phyloP scores from a whole-genome alignment of 768 basidiomycete species.

The Boletus vermiculosoides region DNA sequence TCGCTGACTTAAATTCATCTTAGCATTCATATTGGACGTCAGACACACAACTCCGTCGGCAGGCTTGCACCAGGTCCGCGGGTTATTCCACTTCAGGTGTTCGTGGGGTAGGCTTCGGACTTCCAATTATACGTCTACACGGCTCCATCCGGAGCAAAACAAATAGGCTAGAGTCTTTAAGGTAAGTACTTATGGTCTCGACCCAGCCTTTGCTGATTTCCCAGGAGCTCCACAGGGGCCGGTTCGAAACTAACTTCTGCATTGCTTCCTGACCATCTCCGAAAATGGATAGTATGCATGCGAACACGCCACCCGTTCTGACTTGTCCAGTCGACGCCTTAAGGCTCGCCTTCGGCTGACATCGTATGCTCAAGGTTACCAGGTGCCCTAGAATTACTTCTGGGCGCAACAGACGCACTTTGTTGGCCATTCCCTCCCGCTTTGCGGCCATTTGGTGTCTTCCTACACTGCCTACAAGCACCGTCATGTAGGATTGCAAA shows the following conservation, averaged over 20 bases:
- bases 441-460: neutral
- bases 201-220: neutral
- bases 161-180: neutral
- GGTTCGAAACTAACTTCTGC: neutral
- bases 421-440: neutral
- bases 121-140: neutral
- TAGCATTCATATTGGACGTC: neutral
- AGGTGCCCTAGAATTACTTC: neutral
- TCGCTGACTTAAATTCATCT: neutral
- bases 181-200: neutral
- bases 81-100: neutral
- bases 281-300: neutral
- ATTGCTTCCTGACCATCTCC: neutral
- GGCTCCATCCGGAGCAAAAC: neutral
- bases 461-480: neutral
- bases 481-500: neutral
- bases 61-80: neutral
- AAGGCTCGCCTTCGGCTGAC: neutral
- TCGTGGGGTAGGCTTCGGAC: neutral
- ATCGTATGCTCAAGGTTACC: neutral
- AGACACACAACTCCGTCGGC: neutral
- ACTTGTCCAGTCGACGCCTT: neutral
- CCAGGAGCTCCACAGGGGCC: too few species aligned
- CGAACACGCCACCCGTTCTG: neutral
- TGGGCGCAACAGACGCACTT: neutral